Conservation (phyloP, 352 stramenopile species). For the Phytopythium cucurbitacearum region DNA sequence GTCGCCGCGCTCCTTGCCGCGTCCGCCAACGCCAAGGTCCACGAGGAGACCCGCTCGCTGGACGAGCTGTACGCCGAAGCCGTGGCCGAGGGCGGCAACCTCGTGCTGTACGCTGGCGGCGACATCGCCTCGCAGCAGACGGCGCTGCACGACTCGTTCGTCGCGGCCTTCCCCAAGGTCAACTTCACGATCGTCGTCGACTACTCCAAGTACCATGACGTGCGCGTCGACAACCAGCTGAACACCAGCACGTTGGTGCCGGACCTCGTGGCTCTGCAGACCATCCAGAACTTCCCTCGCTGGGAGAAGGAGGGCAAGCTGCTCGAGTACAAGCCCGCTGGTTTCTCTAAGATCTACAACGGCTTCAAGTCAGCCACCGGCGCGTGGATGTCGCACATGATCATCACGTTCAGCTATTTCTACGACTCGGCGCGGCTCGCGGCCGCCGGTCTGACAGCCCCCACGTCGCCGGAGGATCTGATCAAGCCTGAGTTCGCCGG, state of each 20-base stretch:
- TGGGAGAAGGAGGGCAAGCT: constrained; percentile 34
- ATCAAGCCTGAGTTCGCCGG: constrained; percentile 23
- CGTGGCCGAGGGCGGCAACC: constrained; percentile 44
- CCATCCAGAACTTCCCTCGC: constrained; percentile 44
- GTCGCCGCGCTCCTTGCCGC: background rate
- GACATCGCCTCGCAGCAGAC: constrained; percentile 24
- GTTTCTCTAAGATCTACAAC: constrained; percentile 46
- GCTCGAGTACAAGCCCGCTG: constrained; percentile 42
- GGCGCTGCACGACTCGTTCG: constrained; percentile 16
- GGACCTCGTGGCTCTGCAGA: constrained; percentile 38
- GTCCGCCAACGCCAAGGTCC: background rate
- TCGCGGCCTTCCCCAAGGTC: constrained; percentile 33
- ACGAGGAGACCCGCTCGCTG: constrained; percentile 36
- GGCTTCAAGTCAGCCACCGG: constrained; percentile 23
- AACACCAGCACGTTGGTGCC: constrained; percentile 33
- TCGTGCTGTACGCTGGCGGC: constrained; percentile 35
- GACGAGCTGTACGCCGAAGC: constrained; percentile 40
- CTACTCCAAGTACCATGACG: constrained; percentile 51
- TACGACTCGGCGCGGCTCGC: constrained; percentile 15
- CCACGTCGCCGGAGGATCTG: constrained; percentile 21
- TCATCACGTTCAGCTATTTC: constrained; percentile 36
- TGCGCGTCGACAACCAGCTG: constrained; percentile 55
- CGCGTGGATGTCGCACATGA: constrained; percentile 31
- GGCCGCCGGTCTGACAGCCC: constrained; percentile 5
- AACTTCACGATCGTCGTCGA: constrained; percentile 55